Percentiles rank a stretch among this genome's conserved stretches.
phyloP scores from a whole-genome alignment of 148 eudicot species.

The Fagopyrum esculentum region DNA sequence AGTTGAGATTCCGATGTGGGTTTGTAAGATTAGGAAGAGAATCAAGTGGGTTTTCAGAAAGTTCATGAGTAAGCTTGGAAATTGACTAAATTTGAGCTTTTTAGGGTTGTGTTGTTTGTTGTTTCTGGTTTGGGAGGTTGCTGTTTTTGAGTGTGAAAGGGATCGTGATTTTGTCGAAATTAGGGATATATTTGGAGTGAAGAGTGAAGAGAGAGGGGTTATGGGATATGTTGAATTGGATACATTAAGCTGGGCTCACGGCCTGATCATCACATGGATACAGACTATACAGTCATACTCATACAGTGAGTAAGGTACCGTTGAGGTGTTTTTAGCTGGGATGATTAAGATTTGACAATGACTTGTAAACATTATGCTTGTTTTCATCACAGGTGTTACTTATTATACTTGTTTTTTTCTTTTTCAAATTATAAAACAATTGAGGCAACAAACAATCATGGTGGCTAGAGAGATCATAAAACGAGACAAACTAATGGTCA shows the following conservation, averaged over 20 bases:
- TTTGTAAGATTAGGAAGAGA: constrained; percentile 28
- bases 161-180: constrained; percentile 5
- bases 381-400: neutral
- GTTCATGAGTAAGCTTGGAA: neutral
- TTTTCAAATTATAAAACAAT: too few species aligned
- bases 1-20: constrained; percentile 38
- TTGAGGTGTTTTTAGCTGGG: neutral
- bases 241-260: neutral
- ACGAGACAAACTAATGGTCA: too few species aligned
- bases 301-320: neutral
- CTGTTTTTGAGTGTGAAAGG: constrained; percentile 9
- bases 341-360: neutral
- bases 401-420: neutral
- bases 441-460: too few species aligned
- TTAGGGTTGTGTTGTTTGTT: neutral
- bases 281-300: neutral
- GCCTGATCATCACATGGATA: neutral
- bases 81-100: neutral
- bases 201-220: neutral
- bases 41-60: constrained; percentile 13
- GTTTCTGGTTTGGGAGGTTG: neutral
- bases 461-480: too few species aligned
- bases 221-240: neutral
- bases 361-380: neutral
- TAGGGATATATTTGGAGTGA: neutral